These are phyloP conservation scores for Ogataea pilisensis DNA, from an alignment of 805 yeast genomes.

Conservation along the genomic window DNA sequence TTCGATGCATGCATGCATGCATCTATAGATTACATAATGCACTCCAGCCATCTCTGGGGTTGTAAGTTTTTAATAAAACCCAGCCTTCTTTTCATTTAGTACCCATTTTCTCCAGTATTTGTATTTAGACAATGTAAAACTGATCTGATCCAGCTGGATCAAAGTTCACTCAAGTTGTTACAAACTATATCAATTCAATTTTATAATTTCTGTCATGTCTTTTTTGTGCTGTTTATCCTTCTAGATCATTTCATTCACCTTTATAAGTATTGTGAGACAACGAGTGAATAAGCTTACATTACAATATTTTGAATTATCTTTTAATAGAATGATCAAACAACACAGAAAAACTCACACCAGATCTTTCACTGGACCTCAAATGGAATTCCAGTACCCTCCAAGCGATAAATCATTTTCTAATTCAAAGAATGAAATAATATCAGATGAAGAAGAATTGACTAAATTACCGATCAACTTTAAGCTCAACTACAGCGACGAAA, in stretches of 20 bases:
- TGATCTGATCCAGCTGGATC: not conserved
- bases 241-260: too few species aligned
- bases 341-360: slow-evolving; percentile 10
- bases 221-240: too few species aligned
- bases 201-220: too few species aligned
- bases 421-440: not conserved
- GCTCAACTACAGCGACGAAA: too few species aligned
- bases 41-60: not conserved
- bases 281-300: too few species aligned
- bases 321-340: slow-evolving; percentile 1
- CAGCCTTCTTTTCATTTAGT: slow-evolving; percentile 6
- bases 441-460: not conserved
- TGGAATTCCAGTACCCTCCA: slow-evolving; percentile 10
- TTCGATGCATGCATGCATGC: too few species aligned
- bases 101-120: slow-evolving; percentile 3
- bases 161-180: too few species aligned
- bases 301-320: too few species aligned
- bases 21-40: not conserved
- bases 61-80: slow-evolving; percentile 5
- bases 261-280: too few species aligned
- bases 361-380: slow-evolving; percentile 12
- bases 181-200: too few species aligned
- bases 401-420: not conserved
- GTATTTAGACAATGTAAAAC: too few species aligned
- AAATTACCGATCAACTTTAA: not conserved